Conservation (phyloP, 306 rosid species). For the Ammopiptanthus mongolicus region DNA sequence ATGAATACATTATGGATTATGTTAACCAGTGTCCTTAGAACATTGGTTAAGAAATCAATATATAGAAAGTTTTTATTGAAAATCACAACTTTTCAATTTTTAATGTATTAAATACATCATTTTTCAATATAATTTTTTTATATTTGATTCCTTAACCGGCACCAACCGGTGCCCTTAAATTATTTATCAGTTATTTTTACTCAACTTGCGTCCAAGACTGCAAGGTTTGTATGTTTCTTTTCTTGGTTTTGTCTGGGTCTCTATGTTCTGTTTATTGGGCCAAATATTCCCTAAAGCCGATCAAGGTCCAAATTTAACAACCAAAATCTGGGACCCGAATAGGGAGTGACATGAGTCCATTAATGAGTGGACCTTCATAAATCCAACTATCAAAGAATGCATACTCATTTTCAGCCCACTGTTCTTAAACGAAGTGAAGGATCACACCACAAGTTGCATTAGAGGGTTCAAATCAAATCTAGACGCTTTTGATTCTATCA, state of each 20-base stretch:
- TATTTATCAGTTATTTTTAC: too few species aligned
- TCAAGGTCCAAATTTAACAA: background rate
- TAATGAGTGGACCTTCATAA: background rate
- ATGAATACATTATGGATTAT: too few species aligned
- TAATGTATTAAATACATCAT: too few species aligned
- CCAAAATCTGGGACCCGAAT: background rate
- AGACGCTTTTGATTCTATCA: background rate
- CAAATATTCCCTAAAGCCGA: background rate
- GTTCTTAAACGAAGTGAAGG: background rate
- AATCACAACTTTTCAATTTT: too few species aligned
- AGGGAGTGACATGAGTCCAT: background rate
- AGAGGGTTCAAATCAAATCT: constrained; percentile 15
- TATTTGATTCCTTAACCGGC: too few species aligned
- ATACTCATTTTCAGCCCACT: background rate
- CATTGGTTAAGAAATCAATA: too few species aligned
- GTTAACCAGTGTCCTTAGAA: too few species aligned
- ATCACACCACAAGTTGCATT: constrained; percentile 3
- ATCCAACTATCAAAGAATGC: background rate
- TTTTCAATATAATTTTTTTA: too few species aligned
- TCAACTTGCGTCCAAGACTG: too few species aligned
- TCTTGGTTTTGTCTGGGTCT: background rate
- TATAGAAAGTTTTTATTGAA: too few species aligned
- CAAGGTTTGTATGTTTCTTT: too few species aligned
- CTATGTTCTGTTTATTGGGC: background rate
- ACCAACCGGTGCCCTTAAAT: too few species aligned